phyloP scores from a whole-genome alignment of 345 rosid genomes.

The Citrus trifoliata region DNA sequence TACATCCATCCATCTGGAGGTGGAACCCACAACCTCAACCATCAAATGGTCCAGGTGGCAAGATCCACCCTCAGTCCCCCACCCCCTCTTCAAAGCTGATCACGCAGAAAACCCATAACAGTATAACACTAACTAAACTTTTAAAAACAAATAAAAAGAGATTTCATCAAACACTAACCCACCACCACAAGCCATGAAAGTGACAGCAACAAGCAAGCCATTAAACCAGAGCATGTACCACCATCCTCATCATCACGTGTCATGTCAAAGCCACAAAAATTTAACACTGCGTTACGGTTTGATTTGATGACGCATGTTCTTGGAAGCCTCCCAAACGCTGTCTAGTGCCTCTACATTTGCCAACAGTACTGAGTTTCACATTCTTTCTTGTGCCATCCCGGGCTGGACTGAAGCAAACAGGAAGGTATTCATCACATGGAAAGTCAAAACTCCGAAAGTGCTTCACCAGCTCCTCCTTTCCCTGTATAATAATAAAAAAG shows the following conservation, averaged over 20 bases:
- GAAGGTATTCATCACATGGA: conserved; percentile 44
- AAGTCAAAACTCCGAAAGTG: conserved; percentile 41
- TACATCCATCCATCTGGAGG: conserved; percentile 8
- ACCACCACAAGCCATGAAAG: not conserved
- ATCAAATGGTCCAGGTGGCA: conserved; percentile 30
- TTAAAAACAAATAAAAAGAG: not conserved
- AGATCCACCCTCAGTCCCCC: conserved; percentile 25
- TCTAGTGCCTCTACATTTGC: conserved; percentile 17
- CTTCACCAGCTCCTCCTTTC: conserved; percentile 41
- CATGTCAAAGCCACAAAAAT: not conserved
- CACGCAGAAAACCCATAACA: too few species aligned
- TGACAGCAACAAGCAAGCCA: not conserved
- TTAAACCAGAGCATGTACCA: not conserved
- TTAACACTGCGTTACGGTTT: not conserved
- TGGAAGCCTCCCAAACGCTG: not conserved
- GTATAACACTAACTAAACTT: not conserved
- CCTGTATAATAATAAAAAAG: conserved; percentile 26
- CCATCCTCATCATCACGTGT: not conserved
- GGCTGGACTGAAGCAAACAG: conserved; percentile 42
- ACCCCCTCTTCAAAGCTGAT: too few species aligned
- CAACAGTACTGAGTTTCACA: conserved; percentile 26
- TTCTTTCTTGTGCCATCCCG: conserved; percentile 37
- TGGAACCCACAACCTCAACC: conserved; percentile 37
- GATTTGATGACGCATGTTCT: too few species aligned
- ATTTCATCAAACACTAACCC: not conserved